Base-by-base conservation (phyloP, 1,139 yeast genomes). In the Candida sp. region DNA sequence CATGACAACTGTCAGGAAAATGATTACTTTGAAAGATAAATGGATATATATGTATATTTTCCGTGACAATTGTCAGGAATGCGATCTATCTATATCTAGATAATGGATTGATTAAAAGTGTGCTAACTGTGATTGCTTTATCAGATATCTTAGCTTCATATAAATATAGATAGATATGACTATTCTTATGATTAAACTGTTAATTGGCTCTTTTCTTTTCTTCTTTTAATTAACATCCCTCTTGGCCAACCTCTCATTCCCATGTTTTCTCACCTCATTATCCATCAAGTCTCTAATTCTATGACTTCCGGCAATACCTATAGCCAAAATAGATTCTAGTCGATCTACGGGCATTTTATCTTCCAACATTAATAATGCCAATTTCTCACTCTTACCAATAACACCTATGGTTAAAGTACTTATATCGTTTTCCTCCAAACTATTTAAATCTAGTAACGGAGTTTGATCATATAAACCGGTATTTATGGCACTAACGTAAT, bases 301-400 rank as follows among this genome's bases (percentile, higher is more conserved):
- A 56, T 87, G 95, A 45, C 93, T 81, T 5, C 98, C 99, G n/a
- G 91, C 87, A 41, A 91, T 81, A 1, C 95, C 96, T 42, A 90
- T 76, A n/a, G 88, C 87, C 55, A 93, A 66, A 5, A 89, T 82
- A 21, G 81, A 70, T 55, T 88, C 96, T 48, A 93, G 65, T 45
- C 81, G 75, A 58, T 91, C 98, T 53, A 91, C 64, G 0, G 97
- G 95, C 66, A 93, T 76, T 58, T 86, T 86, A 57, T 88, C 90
- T 58, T 93, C 98, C 49, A 88, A 71, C 53, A 73, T 83, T 64
- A 91, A 66, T 58, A 89, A 65, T 3, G 93, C 85, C 46, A 89
- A 68, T 61, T 88, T 87, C 53, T 87, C 95, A 44, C 86, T 75
- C 52, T 81, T 80, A 3, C 98, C 98, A 38, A 91, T 79, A 3